Evolutionary conservation across 2,329 filamentous ascomycete genomes (phyloP), one percentile per base, ranked within the genome.

Genomic region (Rhinocladiella similis): DNA sequence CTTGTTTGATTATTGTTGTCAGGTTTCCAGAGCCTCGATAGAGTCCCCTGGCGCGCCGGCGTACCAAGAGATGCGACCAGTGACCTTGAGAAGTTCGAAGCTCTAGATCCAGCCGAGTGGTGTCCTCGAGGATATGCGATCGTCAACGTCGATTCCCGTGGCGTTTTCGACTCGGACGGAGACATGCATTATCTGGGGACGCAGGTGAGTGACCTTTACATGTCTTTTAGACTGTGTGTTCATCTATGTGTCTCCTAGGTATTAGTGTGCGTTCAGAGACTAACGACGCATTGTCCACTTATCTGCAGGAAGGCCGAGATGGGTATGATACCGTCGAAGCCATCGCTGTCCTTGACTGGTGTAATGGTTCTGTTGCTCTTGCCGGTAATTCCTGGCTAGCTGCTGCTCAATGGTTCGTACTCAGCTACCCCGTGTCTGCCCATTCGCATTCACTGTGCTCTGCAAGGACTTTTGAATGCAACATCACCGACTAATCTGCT

Each of bases 281-380:
- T n/a, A n/a, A n/a, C n/a, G n/a, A n/a, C n/a, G n/a, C n/a, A n/a
- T n/a, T n/a, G n/a, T n/a, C n/a, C n/a, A n/a, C n/a, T n/a, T n/a
- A n/a, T n/a, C n/a, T n/a, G 7, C 25, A 78, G 60, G 76, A 78
- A 14, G 75, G 69, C 4, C 71, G 77, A 51, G 76, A 79, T 55
- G 72, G 75, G 12, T 75, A 77, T 53, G 77, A 80, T 60, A 70
- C 74, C 0, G 70, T 79, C 9, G 75, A 79, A 57, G 68, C 64
- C 14, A 63, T 78, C 46, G 75, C 76, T 0, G 57, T 68, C n/a
- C 68, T 73, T 64, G 54, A 64, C 2, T 80, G 77, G 77, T 77
- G 75, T 56, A 78, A 75, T 45, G 75, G 76, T 5, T 66, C 63
- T 6, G 67, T 78, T 18, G 75, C 72, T 5, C 69, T 78, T 64